phyloP scores from a whole-genome alignment of 805 yeast species.

The Wickerhamiella occidentalis region DNA sequence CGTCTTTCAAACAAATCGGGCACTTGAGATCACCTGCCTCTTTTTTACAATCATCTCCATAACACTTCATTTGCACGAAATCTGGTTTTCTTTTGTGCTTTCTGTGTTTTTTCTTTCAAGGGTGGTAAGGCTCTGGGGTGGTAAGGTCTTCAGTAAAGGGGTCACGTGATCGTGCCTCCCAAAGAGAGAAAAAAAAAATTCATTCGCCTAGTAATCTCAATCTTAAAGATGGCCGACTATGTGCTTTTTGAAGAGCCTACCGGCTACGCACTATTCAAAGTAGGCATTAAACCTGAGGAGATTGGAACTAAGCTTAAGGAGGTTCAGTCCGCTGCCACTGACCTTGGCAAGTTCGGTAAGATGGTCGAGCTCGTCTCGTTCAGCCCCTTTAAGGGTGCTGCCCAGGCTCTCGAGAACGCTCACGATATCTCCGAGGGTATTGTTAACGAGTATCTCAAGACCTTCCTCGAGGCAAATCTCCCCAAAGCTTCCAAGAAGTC shows the following conservation, averaged over 20 bases:
- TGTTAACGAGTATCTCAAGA: slow-evolving; percentile 82
- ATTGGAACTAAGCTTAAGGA: slow-evolving; percentile 85
- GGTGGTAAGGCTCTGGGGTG: too few relatives aligned
- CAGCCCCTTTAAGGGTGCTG: slow-evolving; percentile 98
- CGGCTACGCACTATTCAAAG: slow-evolving; percentile 94
- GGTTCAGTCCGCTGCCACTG: slow-evolving; percentile 82
- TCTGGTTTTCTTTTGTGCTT: slow-evolving; percentile 3
- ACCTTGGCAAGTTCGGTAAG: slow-evolving; percentile 78
- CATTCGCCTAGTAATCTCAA: neutral
- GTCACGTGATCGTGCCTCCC: neutral
- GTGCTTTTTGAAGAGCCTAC: slow-evolving; percentile 96
- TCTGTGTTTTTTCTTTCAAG: too few relatives aligned
- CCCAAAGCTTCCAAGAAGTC: slow-evolving; percentile 65
- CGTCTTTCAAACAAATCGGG: slow-evolving; percentile 78
- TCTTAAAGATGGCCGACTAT: slow-evolving; percentile 58
- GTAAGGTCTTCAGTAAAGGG: too few relatives aligned
- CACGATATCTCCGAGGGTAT: slow-evolving; percentile 96
- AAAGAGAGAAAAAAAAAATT: neutral
- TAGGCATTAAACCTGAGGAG: slow-evolving; percentile 84
- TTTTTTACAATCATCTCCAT: slow-evolving; percentile 79
- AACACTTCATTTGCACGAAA: slow-evolving; percentile 38
- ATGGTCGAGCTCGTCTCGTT: slow-evolving; percentile 86
- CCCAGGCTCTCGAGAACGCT: slow-evolving; percentile 97
- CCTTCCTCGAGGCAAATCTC: slow-evolving; percentile 77
- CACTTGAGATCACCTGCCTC: slow-evolving; percentile 73